Conservation (phyloP, 1,284 basidiomycete genomes). For the Tilletia indica region DNA sequence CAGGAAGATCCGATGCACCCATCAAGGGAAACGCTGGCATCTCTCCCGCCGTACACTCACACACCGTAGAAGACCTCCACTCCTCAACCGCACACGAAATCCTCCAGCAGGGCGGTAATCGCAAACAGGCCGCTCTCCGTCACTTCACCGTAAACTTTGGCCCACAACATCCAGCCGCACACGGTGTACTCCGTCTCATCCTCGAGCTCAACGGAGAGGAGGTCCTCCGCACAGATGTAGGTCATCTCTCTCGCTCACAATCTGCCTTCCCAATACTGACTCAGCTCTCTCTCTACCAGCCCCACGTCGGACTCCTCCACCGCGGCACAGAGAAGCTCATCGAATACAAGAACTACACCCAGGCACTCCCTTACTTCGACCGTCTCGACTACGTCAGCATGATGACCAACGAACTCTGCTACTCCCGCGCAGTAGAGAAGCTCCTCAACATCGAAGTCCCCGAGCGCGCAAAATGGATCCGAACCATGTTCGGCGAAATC, state of each 20-base stretch:
- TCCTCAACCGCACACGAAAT: slow-evolving; percentile 74
- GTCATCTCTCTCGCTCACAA: slow-evolving; percentile 16
- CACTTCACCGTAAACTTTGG: slow-evolving; percentile 57
- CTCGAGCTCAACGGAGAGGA: slow-evolving; percentile 93
- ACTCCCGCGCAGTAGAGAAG: slow-evolving; percentile 96
- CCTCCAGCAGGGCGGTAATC: slow-evolving; percentile 70
- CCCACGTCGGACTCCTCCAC: slow-evolving; percentile 92
- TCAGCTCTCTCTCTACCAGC: slow-evolving; percentile 52
- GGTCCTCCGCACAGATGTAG: slow-evolving; percentile 50
- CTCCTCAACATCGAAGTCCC: slow-evolving; percentile 97
- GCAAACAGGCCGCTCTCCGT: slow-evolving; percentile 74
- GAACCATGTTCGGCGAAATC: slow-evolving; percentile 94
- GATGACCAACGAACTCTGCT: slow-evolving; percentile 70
- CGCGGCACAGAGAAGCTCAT: slow-evolving; percentile 98
- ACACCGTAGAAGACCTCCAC: slow-evolving; percentile 63
- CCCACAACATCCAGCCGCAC: slow-evolving; percentile 94
- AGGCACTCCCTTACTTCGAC: slow-evolving; percentile 98
- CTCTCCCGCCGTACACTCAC: slow-evolving; percentile 18
- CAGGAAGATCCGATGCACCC: neutral
- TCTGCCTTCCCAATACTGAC: neutral
- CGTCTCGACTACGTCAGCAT: slow-evolving; percentile 98
- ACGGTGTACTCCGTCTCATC: slow-evolving; percentile 96
- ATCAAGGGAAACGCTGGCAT: slow-evolving; percentile 2
- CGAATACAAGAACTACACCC: slow-evolving; percentile 98
- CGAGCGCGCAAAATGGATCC: slow-evolving; percentile 98